These are phyloP conservation scores for Agaricus sinodeliciosus DNA, from an alignment of 768 basidiomycete species.

Conservation along the genomic window DNA sequence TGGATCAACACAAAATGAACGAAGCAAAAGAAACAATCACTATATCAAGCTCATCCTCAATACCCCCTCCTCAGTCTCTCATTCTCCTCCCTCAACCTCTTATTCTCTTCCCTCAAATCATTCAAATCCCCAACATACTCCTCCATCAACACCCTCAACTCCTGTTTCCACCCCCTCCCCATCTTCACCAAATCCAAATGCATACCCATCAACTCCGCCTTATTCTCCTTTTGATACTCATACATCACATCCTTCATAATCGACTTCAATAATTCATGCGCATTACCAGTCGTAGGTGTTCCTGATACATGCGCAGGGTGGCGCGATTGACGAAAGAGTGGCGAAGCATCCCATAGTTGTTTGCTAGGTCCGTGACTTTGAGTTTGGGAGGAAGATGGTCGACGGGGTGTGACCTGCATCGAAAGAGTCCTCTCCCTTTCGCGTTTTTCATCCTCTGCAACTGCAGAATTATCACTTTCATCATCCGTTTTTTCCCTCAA, in stretches of 20 bases:
- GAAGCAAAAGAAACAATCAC: background rate
- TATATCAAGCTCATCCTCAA: slow-evolving; percentile 3
- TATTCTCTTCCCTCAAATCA: slow-evolving; percentile 62
- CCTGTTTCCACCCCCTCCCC: slow-evolving; percentile 63
- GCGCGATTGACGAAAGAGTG: slow-evolving; percentile 22
- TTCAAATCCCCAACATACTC: slow-evolving; percentile 55
- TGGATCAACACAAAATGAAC: background rate
- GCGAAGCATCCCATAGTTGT: slow-evolving; percentile 33
- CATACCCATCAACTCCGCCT: slow-evolving; percentile 66
- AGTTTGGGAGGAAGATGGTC: slow-evolving; percentile 18
- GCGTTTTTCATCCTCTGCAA: slow-evolving; percentile 19
- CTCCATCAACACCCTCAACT: slow-evolving; percentile 55
- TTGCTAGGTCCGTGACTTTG: slow-evolving; percentile 15
- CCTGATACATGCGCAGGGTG: slow-evolving; percentile 1
- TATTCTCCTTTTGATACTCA: slow-evolving; percentile 64
- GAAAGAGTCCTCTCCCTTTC: slow-evolving; percentile 35
- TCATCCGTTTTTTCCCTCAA: slow-evolving; percentile 4
- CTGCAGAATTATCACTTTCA: slow-evolving; percentile 2
- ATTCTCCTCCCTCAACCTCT: slow-evolving; percentile 59
- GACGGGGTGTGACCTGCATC: slow-evolving; percentile 55
- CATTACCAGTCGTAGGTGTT: slow-evolving; percentile 20
- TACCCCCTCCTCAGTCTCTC: slow-evolving; percentile 44
- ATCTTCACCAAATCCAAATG: slow-evolving; percentile 70
- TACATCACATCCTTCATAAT: slow-evolving; percentile 69
- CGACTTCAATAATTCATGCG: slow-evolving; percentile 56